Evolutionary conservation across 371 early-diverging fungal species (phyloP), one percentile per base, ranked within the genome.

Genomic region (Chytridiales sp.): DNA sequence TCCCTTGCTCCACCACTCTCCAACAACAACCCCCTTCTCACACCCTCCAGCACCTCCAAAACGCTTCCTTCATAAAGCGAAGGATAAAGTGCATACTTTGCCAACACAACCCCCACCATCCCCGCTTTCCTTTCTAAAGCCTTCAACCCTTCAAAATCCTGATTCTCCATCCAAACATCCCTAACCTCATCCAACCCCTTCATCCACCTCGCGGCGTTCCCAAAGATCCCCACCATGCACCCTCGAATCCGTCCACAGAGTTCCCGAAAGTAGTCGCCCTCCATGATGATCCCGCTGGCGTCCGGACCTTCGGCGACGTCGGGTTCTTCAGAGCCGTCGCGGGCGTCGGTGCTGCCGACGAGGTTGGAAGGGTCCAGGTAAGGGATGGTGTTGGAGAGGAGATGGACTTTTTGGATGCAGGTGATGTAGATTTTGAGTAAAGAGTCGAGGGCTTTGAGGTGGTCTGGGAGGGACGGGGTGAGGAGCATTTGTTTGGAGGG

Each of bases 201-300:
- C 60, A 68, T 58, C 74, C 74, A 74, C 11, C 49, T 48, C n/a
- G 59, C 40, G 1, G 74, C 74, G 47, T 76, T 76, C 15, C 53
- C 55, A 57, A 76, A 74, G 41, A 72, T 66, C 1, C 74, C 74
- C 6, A 72, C 70, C 4, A 77, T 49, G 11, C 64, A 59, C 17
- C 77, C 75, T 11, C 75, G 61, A 15, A 74, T 69, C 21, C 77
- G 54, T n/a, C 73, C 70, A 43, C 73, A 67, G 27, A 69, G 22
- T 62, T 74, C 77, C 30, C 67, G 48, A 36, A 72, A 76, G 63
- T 74, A 78, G 5, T 42, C 64, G 34, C 74, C 69, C 39, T 76
- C 72, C 15, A 58, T 30, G 21, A 76, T 59, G 22, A 78, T 74
- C 13, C 46, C 50, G 5, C 61, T 36, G 8, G 73, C 59, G 34